Conservation (phyloP, 805 yeast genomes). For the Candida awuae region DNA sequence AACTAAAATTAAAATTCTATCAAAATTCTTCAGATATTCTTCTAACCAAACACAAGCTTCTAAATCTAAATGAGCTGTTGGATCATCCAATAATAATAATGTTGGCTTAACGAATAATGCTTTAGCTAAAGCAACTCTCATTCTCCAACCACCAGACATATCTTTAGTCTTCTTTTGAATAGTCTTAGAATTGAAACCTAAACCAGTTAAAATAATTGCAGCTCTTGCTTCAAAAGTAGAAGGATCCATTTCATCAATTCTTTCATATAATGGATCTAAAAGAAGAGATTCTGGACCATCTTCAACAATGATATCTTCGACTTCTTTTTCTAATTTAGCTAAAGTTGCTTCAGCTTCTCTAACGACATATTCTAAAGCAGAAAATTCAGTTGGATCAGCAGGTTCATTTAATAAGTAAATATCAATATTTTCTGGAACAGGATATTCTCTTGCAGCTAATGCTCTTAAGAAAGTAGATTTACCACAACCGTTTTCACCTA, state of each 20-base stretch:
- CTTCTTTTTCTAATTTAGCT: conserved; percentile 82
- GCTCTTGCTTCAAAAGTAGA: conserved; percentile 95
- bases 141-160: conserved; percentile 99
- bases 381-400: conserved; percentile 85
- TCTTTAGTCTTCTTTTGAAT: conserved; percentile 93
- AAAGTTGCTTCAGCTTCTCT: conserved; percentile 92
- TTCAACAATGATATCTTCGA: conserved; percentile 78
- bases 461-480: conserved; percentile 92
- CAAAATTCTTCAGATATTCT: conserved; percentile 92
- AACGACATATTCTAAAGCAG: conserved; percentile 94
- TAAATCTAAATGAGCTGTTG: conserved; percentile 98
- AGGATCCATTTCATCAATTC: conserved; percentile 94
- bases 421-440: conserved; percentile 87
- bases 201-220: conserved; percentile 90
- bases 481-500: conserved; percentile 99
- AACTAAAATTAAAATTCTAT: conserved; percentile 85
- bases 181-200: conserved; percentile 85
- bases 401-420: conserved; percentile 93
- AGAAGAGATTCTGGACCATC: conserved; percentile 91
- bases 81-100: conserved; percentile 88
- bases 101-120: conserved; percentile 98
- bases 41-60: conserved; percentile 99
- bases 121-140: conserved; percentile 98
- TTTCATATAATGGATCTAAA: conserved; percentile 86
- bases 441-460: conserved; percentile 92